phyloP scores from a whole-genome alignment of 2,329 filamentous ascomycete genomes.

The Colletotrichum falcatum region DNA sequence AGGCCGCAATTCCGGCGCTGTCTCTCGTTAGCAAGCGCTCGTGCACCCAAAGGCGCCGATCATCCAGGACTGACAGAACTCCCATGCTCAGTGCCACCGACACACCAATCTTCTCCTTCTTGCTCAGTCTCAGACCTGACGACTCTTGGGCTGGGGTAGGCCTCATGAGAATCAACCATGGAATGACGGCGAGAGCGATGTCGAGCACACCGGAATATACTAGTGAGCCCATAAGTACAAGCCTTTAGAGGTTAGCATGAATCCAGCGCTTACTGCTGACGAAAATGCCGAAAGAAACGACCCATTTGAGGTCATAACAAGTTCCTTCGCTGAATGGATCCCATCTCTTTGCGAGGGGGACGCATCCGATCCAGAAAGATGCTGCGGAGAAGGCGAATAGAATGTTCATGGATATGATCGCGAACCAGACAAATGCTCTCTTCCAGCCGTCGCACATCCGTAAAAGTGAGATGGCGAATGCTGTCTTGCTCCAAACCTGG shows the following conservation, averaged over 20 bases:
- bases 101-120: constrained; percentile 53
- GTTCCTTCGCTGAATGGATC: constrained; percentile 33
- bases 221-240: constrained; percentile 4
- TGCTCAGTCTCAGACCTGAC: constrained; percentile 37
- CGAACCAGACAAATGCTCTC: constrained; percentile 47
- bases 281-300: constrained; percentile 40
- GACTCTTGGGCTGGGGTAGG: constrained; percentile 27
- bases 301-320: constrained; percentile 35
- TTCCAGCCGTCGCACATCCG: constrained; percentile 47
- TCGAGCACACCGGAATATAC: constrained; percentile 50
- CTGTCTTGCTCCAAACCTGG: constrained; percentile 54
- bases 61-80: constrained; percentile 30
- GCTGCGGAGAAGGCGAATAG: constrained; percentile 42
- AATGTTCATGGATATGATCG: constrained; percentile 48
- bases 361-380: constrained; percentile 45
- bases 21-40: neutral
- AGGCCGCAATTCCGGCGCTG: constrained; percentile 40
- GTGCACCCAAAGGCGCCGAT: neutral
- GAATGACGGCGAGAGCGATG: constrained; percentile 52
- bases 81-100: constrained; percentile 51
- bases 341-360: constrained; percentile 41
- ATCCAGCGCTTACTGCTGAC: constrained; percentile 1
- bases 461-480: constrained; percentile 52
- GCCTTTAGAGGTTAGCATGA: too few relatives aligned
- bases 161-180: constrained; percentile 53